Percentiles rank a stretch among this genome's conserved stretches.
phyloP scores from a whole-genome alignment of 1,284 basidiomycete genomes.

The Thelephora terrestris region DNA sequence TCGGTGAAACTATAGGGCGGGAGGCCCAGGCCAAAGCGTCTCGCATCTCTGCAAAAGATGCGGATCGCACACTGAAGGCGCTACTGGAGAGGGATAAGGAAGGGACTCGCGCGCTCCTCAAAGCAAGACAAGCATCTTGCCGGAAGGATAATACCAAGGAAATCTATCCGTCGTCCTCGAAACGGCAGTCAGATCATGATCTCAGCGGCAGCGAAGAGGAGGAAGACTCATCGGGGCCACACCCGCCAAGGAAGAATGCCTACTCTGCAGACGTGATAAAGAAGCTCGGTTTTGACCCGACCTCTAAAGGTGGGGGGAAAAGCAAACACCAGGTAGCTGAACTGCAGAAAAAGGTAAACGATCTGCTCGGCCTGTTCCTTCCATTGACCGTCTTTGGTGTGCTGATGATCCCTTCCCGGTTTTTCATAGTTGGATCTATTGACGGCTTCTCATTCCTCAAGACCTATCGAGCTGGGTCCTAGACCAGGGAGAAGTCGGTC shows the following conservation, averaged over 20 bases:
- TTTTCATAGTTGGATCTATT: slow-evolving; percentile 38
- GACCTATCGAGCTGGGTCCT: slow-evolving; percentile 42
- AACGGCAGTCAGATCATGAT: slow-evolving; percentile 1
- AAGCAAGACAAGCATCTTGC: slow-evolving; percentile 33
- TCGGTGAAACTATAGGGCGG: slow-evolving; percentile 61
- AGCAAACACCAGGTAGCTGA: slow-evolving; percentile 23
- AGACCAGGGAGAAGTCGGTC: slow-evolving; percentile 37
- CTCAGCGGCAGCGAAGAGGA: slow-evolving; percentile 7
- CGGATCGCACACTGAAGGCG: slow-evolving; percentile 47
- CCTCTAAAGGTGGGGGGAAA: slow-evolving; percentile 37
- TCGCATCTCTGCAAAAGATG: slow-evolving; percentile 46
- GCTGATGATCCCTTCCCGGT: too few relatives aligned
- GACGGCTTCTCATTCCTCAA: slow-evolving; percentile 34
- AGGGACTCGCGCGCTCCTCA: slow-evolving; percentile 48
- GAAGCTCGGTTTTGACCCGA: slow-evolving; percentile 66
- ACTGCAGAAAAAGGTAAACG: slow-evolving; percentile 41
- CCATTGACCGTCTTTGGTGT: background rate
- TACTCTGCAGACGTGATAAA: slow-evolving; percentile 60
- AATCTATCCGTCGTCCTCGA: slow-evolving; percentile 7
- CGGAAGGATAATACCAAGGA: slow-evolving; percentile 12
- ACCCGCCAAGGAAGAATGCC: slow-evolving; percentile 28
- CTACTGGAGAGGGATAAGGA: slow-evolving; percentile 54
- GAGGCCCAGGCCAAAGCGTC: slow-evolving; percentile 65
- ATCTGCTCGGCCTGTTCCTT: background rate
- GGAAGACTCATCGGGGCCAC: background rate